These are phyloP conservation scores for Symbiodinium pilosum DNA, from an alignment of 73 alveolate genomes.

Conservation along the genomic window DNA sequence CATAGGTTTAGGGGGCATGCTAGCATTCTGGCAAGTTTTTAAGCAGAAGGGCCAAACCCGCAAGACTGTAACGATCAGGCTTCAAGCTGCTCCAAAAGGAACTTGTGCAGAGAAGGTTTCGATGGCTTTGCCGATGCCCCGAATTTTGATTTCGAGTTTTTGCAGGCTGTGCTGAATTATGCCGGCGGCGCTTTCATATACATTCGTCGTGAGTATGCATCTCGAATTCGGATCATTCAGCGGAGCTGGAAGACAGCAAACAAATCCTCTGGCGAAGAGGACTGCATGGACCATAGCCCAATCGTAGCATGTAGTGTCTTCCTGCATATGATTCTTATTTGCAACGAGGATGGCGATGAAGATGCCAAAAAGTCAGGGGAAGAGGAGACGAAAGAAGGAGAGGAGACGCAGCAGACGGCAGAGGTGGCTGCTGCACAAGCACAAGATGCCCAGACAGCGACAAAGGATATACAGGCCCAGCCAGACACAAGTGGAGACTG, in stretches of 20 bases:
- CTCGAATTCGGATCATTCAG: conserved; percentile 61
- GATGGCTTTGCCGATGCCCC: neutral
- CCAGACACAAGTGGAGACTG: no score
- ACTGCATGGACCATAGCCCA: no score
- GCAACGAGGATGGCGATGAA: neutral
- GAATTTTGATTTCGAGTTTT: neutral
- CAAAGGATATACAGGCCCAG: neutral
- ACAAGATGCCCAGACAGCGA: neutral
- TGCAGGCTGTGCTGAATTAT: conserved; percentile 65
- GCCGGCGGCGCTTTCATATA: conserved; percentile 88
- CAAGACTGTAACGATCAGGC: no score
- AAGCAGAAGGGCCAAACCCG: no score
- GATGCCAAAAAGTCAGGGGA: neutral
- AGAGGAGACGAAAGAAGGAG: neutral
- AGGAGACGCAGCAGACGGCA: neutral
- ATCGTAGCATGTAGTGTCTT: neutral
- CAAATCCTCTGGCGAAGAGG: conserved; percentile 24
- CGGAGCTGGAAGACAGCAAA: conserved; percentile 88
- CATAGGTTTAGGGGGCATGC: no score
- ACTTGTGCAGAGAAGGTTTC: no score
- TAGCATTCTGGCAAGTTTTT: no score
- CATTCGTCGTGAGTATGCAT: conserved; percentile 75
- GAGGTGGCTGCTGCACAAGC: neutral
- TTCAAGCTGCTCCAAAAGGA: no score
- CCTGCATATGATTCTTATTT: no score